Conservation (phyloP, 2,329 filamentous ascomycete species). For the Lachnellula hyalina region DNA sequence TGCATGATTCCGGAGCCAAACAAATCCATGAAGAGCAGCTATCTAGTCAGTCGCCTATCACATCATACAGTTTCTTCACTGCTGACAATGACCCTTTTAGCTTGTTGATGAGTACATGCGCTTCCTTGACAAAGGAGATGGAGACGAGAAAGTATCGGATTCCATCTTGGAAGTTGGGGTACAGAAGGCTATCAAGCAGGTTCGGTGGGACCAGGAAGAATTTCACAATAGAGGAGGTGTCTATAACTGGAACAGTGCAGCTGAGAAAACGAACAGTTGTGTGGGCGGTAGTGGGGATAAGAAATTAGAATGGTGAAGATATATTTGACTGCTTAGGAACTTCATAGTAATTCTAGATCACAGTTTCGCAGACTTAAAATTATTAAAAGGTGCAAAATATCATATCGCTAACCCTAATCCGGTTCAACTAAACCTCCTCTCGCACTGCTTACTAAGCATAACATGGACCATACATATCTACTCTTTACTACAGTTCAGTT, state of each 20-base stretch:
- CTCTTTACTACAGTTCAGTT: no score
- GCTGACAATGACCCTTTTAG: neutral
- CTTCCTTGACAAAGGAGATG: constrained; percentile 16
- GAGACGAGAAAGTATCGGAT: neutral
- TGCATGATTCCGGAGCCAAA: constrained; percentile 42
- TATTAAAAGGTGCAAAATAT: no score
- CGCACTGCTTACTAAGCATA: no score
- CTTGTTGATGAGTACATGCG: constrained; percentile 18
- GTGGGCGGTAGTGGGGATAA: neutral
- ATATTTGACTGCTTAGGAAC: neutral
- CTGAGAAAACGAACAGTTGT: neutral
- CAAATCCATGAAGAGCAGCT: constrained; percentile 47
- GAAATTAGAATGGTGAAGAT: neutral
- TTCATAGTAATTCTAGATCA: no score
- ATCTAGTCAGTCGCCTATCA: constrained; percentile 30
- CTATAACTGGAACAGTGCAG: constrained; percentile 10
- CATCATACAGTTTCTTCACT: neutral
- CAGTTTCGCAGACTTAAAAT: no score
- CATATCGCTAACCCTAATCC: no score
- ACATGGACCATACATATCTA: no score
- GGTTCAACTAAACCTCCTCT: no score
- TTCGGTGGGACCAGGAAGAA: constrained; percentile 7
- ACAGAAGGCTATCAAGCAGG: constrained; percentile 3
- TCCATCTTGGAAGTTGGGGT: constrained; percentile 14
- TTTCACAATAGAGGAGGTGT: constrained; percentile 11